phyloP scores from a whole-genome alignment of 495 filamentous ascomycete species.

The Cercophora sp. region DNA sequence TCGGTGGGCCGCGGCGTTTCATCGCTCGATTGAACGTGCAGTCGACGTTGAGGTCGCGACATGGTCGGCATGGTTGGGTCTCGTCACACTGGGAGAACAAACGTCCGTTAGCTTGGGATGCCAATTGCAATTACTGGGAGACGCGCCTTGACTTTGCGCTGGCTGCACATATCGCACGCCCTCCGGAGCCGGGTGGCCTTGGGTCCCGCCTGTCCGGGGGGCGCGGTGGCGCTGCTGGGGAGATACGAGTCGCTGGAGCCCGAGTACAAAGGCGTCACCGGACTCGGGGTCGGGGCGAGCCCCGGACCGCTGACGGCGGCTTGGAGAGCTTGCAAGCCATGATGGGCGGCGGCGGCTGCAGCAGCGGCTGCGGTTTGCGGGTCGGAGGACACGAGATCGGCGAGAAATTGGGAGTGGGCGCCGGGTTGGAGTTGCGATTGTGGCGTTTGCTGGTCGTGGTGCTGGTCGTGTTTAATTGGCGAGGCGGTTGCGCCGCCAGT shows the following conservation, averaged over 20 bases:
- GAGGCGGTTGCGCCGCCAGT: neutral
- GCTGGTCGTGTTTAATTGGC: neutral
- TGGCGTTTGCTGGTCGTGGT: neutral
- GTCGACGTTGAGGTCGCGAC: constrained; percentile 71
- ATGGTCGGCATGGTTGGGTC: constrained; percentile 73
- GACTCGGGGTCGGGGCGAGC: constrained; percentile 8
- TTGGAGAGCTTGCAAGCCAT: constrained; percentile 43
- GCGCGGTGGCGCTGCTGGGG: constrained; percentile 19
- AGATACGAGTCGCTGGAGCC: constrained; percentile 21
- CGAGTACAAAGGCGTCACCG: constrained; percentile 20
- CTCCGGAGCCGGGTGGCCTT: constrained; percentile 60
- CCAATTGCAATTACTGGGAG: neutral
- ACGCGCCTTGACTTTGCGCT: constrained; percentile 80
- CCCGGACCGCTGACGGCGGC: constrained; percentile 34
- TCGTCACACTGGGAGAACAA: constrained; percentile 67
- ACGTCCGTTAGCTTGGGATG: constrained; percentile 14
- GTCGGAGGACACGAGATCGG: too few relatives aligned
- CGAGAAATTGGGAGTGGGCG: too few relatives aligned
- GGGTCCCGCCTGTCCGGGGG: constrained; percentile 10
- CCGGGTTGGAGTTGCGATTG: neutral
- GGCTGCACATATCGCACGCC: constrained; percentile 81
- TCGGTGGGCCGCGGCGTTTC: constrained; percentile 78
- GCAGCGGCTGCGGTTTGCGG: constrained; percentile 16
- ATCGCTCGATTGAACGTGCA: constrained; percentile 79
- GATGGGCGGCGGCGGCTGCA: constrained; percentile 30